These are phyloP conservation scores for Pythium insidiosum DNA, from an alignment of 352 stramenopile species.

Conservation along the genomic window DNA sequence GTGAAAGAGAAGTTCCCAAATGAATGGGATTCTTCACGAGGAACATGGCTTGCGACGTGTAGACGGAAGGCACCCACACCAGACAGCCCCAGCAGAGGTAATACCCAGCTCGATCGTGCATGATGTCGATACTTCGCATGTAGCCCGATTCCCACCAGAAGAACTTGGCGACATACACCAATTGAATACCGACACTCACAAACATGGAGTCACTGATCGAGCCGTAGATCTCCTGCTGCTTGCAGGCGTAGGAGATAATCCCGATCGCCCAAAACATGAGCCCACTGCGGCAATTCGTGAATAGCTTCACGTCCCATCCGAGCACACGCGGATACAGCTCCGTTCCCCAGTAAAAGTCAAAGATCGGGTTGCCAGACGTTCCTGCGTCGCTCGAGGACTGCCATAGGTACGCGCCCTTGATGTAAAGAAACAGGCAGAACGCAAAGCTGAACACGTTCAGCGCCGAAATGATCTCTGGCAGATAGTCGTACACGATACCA, in stretches of 20 bases:
- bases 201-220: constrained; percentile 85
- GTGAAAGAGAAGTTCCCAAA: constrained; percentile 29
- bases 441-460: constrained; percentile 94
- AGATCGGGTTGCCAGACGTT: constrained; percentile 87
- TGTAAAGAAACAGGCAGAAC: constrained; percentile 88
- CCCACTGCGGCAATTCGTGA: constrained; percentile 95
- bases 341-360: constrained; percentile 97
- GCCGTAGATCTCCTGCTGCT: constrained; percentile 73
- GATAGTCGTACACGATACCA: constrained; percentile 82
- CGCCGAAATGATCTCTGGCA: constrained; percentile 81
- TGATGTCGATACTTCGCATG: constrained; percentile 98
- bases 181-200: constrained; percentile 81
- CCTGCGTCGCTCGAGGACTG: constrained; percentile 89
- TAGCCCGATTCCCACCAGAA: constrained; percentile 95
- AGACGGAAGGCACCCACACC: constrained; percentile 95
- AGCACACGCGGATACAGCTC: constrained; percentile 93
- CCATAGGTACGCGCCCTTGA: constrained; percentile 87
- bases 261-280: constrained; percentile 96
- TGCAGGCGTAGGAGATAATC: constrained; percentile 88
- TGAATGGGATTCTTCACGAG: constrained; percentile 86
- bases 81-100: constrained; percentile 97
- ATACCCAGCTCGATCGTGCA: constrained; percentile 91
- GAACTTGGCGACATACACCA: constrained; percentile 97
- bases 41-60: constrained; percentile 93
- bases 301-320: constrained; percentile 95